These are phyloP conservation scores for Fusarium veterinarium DNA, from an alignment of 2,329 filamentous ascomycete genomes.

Conservation along the genomic window DNA sequence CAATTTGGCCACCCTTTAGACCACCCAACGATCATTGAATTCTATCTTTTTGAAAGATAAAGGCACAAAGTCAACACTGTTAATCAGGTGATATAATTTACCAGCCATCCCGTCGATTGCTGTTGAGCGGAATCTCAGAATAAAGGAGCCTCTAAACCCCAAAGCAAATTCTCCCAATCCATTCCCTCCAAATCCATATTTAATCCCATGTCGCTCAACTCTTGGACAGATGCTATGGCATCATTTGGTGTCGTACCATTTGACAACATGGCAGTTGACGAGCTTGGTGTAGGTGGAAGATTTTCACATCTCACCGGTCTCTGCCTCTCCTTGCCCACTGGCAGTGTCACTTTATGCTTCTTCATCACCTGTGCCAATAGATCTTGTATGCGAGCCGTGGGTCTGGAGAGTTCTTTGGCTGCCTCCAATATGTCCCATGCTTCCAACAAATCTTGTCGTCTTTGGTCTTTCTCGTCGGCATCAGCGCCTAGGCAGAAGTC, in stretches of 20 bases:
- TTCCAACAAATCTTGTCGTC: constrained; percentile 44
- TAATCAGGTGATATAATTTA: background rate
- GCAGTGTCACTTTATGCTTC: constrained; percentile 46
- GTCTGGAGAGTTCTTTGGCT: constrained; percentile 45
- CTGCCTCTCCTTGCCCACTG: constrained; percentile 10
- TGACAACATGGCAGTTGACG: constrained; percentile 32
- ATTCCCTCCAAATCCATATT: constrained; percentile 50
- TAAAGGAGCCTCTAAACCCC: constrained; percentile 50
- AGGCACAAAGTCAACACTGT: background rate
- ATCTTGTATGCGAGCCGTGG: constrained; percentile 48
- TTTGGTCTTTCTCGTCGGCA: constrained; percentile 37
- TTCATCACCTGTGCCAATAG: constrained; percentile 48
- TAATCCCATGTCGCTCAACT: constrained; percentile 44
- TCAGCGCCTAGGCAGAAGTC: constrained; percentile 47
- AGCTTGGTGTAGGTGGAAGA: constrained; percentile 48
- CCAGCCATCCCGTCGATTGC: background rate
- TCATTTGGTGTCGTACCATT: constrained; percentile 22
- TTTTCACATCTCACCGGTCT: background rate
- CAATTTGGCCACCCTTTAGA: background rate
- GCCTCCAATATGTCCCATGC: constrained; percentile 51
- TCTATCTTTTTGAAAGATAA: background rate
- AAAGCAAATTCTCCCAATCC: constrained; percentile 52
- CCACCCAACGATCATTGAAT: too few species aligned
- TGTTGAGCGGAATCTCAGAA: constrained; percentile 34
- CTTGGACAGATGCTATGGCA: constrained; percentile 33